Conservation (phyloP, 1,284 basidiomycete genomes). For the Ganoderma meredithae region DNA sequence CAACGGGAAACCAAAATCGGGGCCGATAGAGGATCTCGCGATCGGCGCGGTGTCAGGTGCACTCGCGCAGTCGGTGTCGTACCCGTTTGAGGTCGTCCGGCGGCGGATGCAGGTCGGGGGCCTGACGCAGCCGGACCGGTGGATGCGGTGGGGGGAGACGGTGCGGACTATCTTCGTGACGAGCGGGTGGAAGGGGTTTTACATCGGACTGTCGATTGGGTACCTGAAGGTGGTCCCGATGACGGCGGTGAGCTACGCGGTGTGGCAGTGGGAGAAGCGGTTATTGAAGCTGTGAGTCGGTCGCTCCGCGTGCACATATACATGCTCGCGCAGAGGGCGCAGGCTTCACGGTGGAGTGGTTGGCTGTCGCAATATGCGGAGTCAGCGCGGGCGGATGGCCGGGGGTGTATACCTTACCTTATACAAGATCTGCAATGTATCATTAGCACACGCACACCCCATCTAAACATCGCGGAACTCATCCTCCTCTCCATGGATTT, state of each 20-base stretch:
- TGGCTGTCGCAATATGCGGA: neutral
- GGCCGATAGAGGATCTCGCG: conserved; percentile 65
- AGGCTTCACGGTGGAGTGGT: neutral
- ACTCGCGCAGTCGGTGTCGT: conserved; percentile 90
- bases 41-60: conserved; percentile 94
- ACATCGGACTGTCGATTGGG: conserved; percentile 92
- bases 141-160: conserved; percentile 85
- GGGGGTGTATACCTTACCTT: neutral
- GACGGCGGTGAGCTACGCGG: conserved; percentile 85
- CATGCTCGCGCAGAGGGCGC: neutral
- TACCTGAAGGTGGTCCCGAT: conserved; percentile 98
- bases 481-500: neutral
- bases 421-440: conserved; percentile 21
- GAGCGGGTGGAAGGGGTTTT: conserved; percentile 89
- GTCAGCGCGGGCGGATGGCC: neutral
- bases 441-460: conserved; percentile 16
- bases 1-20: conserved; percentile 46
- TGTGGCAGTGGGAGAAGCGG: conserved; percentile 79
- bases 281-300: conserved; percentile 48
- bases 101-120: conserved; percentile 97
- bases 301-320: neutral
- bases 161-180: conserved; percentile 71
- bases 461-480: conserved; percentile 6
- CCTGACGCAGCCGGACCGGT: conserved; percentile 76
- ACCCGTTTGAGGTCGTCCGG: conserved; percentile 96